These are phyloP conservation scores for Suillus plorans DNA, from an alignment of 768 basidiomycete species.

Conservation along the genomic window DNA sequence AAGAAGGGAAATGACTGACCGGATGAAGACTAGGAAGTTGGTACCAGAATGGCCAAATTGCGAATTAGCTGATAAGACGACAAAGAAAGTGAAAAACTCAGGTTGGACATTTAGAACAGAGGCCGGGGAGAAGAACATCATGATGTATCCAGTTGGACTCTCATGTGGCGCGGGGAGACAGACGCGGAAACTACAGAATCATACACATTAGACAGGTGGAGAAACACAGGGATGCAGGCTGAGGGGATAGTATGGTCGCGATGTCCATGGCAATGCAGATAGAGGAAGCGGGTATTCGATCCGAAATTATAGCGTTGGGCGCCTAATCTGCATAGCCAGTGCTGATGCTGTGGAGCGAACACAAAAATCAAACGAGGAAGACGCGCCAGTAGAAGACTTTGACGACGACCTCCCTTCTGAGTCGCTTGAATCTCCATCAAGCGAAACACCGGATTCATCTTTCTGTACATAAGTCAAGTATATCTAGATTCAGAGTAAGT, in stretches of 20 bases:
- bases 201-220: neutral
- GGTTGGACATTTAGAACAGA: neutral
- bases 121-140: neutral
- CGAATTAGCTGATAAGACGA: neutral
- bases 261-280: neutral
- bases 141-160: neutral
- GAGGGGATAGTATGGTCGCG: neutral
- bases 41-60: neutral
- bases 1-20: neutral
- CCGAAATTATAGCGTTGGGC: neutral
- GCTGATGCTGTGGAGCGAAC: no score
- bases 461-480: neutral
- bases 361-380: no score
- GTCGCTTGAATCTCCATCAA: neutral
- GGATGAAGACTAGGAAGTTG: neutral
- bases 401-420: neutral
- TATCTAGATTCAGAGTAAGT: neutral
- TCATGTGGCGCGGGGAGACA: neutral
- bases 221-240: neutral
- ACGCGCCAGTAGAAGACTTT: no score
- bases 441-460: neutral
- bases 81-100: no score
- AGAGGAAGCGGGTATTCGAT: neutral
- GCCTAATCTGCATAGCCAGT: neutral
- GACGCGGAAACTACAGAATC: neutral